Conservation (phyloP, 2,329 filamentous ascomycete genomes). For the Botrytis fabae region DNA sequence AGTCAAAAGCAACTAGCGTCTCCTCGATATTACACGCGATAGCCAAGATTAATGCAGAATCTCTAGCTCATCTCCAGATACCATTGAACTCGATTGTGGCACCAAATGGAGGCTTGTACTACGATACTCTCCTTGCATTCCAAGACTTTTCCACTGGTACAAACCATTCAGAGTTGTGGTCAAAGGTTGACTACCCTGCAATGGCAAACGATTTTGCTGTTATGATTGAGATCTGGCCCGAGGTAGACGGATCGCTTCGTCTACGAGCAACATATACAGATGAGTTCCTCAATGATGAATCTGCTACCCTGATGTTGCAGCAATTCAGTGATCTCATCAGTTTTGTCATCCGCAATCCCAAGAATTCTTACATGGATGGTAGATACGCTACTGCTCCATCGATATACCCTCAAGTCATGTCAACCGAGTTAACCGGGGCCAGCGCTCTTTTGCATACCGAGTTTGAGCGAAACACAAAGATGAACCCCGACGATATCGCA, state of each 20-base stretch:
- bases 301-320: slow-evolving; percentile 15
- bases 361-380: background rate
- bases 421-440: background rate
- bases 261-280: slow-evolving; percentile 14
- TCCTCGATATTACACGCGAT: background rate
- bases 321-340: slow-evolving; percentile 15
- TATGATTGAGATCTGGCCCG: slow-evolving; percentile 18
- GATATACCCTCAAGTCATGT: background rate
- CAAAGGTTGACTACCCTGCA: slow-evolving; percentile 8
- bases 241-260: slow-evolving; percentile 5
- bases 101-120: slow-evolving; percentile 10
- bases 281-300: slow-evolving; percentile 8
- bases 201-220: slow-evolving; percentile 17
- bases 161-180: slow-evolving; percentile 13
- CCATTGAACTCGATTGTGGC: slow-evolving; percentile 15
- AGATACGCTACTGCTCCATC: background rate
- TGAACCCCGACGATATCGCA: slow-evolving; percentile 8
- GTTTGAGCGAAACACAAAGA: slow-evolving; percentile 6
- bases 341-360: slow-evolving; percentile 4
- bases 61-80: slow-evolving; percentile 9
- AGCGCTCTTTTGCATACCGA: slow-evolving; percentile 2
- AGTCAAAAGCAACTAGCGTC: background rate
- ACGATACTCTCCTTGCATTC: slow-evolving; percentile 14
- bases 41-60: slow-evolving; percentile 9
- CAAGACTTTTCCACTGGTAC: slow-evolving; percentile 12